Evolutionary conservation across 1,284 basidiomycete genomes (phyloP).

Genomic region (Ceratobasidium sp.): DNA sequence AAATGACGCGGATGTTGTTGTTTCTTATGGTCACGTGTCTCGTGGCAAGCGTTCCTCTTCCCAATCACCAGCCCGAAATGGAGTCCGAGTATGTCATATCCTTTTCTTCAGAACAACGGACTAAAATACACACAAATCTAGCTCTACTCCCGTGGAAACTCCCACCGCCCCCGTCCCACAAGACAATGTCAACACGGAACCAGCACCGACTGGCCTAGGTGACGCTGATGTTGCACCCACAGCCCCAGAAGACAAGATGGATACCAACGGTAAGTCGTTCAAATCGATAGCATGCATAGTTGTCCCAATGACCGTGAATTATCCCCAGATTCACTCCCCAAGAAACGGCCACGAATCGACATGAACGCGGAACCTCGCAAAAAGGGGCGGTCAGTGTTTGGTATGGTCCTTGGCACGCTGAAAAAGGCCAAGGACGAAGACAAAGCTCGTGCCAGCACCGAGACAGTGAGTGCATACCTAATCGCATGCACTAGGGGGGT

Average conservation of each 20-base stretch:
- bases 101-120: neutral
- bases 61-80: slow-evolving; percentile 14
- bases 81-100: slow-evolving; percentile 28
- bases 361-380: slow-evolving; percentile 40
- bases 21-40: slow-evolving; percentile 20
- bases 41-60: slow-evolving; percentile 2
- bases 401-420: slow-evolving; percentile 48
- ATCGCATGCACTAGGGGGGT: neutral
- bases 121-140: neutral
- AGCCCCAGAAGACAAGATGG: slow-evolving; percentile 38
- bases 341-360: slow-evolving; percentile 46
- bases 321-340: slow-evolving; percentile 30
- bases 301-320: neutral
- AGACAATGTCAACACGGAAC: slow-evolving; percentile 11
- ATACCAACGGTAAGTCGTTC: slow-evolving; percentile 13
- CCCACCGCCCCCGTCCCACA: neutral
- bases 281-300: neutral
- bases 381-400: slow-evolving; percentile 48
- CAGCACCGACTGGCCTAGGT: slow-evolving; percentile 24
- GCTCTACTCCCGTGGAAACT: slow-evolving; percentile 3
- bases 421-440: slow-evolving; percentile 49
- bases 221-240: slow-evolving; percentile 43
- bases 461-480: slow-evolving; percentile 43
- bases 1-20: neutral
- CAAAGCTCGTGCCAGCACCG: slow-evolving; percentile 34